Base-by-base conservation (phyloP, 2,329 filamentous ascomycete genomes). In the Acrocalymma vagum region DNA sequence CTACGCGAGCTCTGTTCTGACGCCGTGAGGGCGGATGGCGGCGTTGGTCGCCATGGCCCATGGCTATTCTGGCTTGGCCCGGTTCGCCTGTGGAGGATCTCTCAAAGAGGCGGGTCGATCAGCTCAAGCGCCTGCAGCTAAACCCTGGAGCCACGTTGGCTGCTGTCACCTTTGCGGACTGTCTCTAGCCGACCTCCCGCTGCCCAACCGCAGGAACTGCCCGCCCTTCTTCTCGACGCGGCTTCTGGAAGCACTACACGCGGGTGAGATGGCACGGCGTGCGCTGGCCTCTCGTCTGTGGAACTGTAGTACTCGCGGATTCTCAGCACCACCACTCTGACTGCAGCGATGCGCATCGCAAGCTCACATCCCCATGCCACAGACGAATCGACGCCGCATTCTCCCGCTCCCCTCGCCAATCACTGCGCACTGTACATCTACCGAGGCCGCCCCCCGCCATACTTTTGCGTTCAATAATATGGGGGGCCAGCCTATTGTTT, bases 141-240 rank as follows among this genome's bases (percentile, higher is more conserved):
- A 61, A 66, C 59, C 66, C 60, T 60, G 64, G 53, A 61, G 63
- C 66, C 66, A 67, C 64, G 64, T 67, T 69, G 58, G 57, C 48
- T 57, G 57, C 57, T 58, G 53, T 58, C 58, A 55, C 50, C 51
- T 39, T 43, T 55, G 44, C 43, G 54, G 53, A 44, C 50, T 38
- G 38, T 24, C 35, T 53, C 32, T 51, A 59, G 40, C 55, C 60
- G 53, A 56, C 45, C 43, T 51, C 45, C 40, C 48, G 45, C 43
- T 40, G 39, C 36, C 47, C 55, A 51, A 52, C 52, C 43, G 58
- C 29, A 28, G 13, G 21, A n/a, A 18, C 21, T 27, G 15, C 28
- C 27, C 30, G 21, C n/a, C 24, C 32, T 29, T 28, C 39, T 38
- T 21, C 28, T n/a, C 38, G 24, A 23, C 22, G 37, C 45, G 49